phyloP scores from a whole-genome alignment of 2,329 filamentous ascomycete genomes.

The Hymenoscyphus fructigenus region DNA sequence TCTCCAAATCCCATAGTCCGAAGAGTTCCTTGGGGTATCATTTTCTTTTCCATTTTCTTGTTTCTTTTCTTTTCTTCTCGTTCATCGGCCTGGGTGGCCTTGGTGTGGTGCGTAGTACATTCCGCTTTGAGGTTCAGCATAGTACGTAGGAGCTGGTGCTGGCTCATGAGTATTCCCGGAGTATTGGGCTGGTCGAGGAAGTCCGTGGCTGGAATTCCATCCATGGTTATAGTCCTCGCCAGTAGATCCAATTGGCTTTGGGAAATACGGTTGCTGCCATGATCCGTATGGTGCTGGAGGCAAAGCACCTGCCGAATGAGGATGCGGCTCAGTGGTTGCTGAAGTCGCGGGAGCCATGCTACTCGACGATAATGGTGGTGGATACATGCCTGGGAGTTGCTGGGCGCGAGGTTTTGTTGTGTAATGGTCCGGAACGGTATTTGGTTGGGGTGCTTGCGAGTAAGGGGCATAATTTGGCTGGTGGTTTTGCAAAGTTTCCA shows the following conservation, averaged over 20 bases:
- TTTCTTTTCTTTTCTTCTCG: conserved; percentile 1
- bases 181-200: conserved; percentile 21
- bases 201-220: conserved; percentile 27
- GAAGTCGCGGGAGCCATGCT: conserved; percentile 23
- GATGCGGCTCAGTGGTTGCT: conserved; percentile 22
- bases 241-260: conserved; percentile 27
- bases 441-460: conserved; percentile 19
- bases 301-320: conserved; percentile 27
- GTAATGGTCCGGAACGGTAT: conserved; percentile 26
- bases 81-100: conserved; percentile 26
- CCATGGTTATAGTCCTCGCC: conserved; percentile 27
- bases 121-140: conserved; percentile 26
- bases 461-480: conserved; percentile 30
- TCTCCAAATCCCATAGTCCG: not conserved
- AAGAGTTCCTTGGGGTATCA: not conserved
- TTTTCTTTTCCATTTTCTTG: not conserved
- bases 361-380: conserved; percentile 25
- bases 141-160: conserved; percentile 21
- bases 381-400: conserved; percentile 31
- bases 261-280: conserved; percentile 35
- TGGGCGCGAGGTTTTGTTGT: conserved; percentile 28
- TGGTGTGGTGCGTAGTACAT: conserved; percentile 30
- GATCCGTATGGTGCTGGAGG: conserved; percentile 25
- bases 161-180: conserved; percentile 22
- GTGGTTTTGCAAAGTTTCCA: conserved; percentile 33